phyloP scores from a whole-genome alignment of 257 asterid species.

The Linaria vulgaris region DNA sequence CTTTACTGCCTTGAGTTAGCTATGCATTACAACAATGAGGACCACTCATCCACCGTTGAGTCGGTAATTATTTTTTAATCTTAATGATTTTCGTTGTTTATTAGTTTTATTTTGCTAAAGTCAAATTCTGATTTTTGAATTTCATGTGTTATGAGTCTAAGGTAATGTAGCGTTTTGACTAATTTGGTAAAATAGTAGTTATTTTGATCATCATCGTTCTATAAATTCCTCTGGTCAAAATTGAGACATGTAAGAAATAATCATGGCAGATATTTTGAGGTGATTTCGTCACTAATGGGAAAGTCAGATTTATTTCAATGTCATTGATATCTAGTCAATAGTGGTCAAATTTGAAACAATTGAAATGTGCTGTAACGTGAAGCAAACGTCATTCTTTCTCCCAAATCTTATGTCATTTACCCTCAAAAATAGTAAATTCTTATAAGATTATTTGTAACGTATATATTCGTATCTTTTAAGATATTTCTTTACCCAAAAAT shows the following conservation, averaged over 20 bases:
- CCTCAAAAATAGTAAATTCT: not conserved
- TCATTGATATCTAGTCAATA: conserved; percentile 5
- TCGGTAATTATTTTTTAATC: conserved; percentile 34
- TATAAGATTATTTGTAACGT: too few relatives aligned
- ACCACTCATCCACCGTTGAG: conserved; percentile 46
- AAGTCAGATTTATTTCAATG: conserved; percentile 1
- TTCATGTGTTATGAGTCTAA: not conserved
- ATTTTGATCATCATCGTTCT: too few relatives aligned
- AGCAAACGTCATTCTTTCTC: not conserved
- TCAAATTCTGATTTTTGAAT: not conserved
- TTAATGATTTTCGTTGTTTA: too few relatives aligned
- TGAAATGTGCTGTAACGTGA: conserved; percentile 3
- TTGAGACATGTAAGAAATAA: too few relatives aligned
- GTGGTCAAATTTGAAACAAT: not conserved
- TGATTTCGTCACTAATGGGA: too few relatives aligned
- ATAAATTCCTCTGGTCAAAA: too few relatives aligned
- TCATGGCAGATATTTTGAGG: too few relatives aligned
- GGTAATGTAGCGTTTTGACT: too few relatives aligned
- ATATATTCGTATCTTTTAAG: too few relatives aligned
- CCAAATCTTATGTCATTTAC: not conserved
- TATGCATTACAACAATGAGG: conserved; percentile 51
- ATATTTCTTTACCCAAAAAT: not conserved
- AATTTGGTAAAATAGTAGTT: too few relatives aligned
- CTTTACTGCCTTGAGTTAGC: conserved; percentile 90
- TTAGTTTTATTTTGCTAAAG: not conserved